A percentile compares a stretch with the other conserved stretches of the same genome.
Evolutionary conservation across 768 basidiomycete species (phyloP).

Genomic region (Podaxis sp.): DNA sequence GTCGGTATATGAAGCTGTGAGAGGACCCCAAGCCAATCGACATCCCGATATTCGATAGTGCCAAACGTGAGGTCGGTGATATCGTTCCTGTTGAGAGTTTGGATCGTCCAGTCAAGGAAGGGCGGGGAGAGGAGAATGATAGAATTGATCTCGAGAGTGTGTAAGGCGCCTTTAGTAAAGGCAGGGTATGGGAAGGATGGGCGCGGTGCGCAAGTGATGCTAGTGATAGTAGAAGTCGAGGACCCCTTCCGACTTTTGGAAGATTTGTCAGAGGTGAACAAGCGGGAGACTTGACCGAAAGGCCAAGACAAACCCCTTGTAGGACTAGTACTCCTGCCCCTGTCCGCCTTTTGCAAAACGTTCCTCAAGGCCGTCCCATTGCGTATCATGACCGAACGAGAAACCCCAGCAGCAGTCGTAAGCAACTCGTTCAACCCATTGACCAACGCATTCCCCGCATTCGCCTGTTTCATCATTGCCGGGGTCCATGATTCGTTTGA

Average conservation of each 20-base stretch:
- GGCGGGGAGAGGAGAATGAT: conserved; percentile 13
- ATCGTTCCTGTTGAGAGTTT: conserved; percentile 12
- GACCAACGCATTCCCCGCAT: conserved; percentile 3
- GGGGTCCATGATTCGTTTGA: conserved; percentile 14
- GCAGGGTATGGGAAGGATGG: neutral
- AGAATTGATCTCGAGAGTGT: conserved; percentile 13
- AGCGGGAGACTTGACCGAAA: neutral
- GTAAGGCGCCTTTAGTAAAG: conserved; percentile 6
- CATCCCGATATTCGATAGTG: conserved; percentile 7
- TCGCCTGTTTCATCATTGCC: conserved; percentile 7
- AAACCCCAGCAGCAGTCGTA: conserved; percentile 3
- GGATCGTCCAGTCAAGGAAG: conserved; percentile 18
- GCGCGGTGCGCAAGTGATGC: neutral
- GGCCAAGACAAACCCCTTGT: neutral
- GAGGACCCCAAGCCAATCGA: conserved; percentile 5
- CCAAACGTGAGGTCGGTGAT: conserved; percentile 16
- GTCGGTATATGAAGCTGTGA: conserved; percentile 4
- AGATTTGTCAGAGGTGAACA: conserved; percentile 1
- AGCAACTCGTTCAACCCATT: conserved; percentile 5
- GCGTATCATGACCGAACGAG: conserved; percentile 5
- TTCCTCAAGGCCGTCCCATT: conserved; percentile 6
- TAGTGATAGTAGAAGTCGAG: neutral
- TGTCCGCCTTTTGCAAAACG: conserved; percentile 7
- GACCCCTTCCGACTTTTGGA: neutral
- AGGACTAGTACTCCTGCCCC: no score